Conservation (phyloP, 108 stramenopile species). For the Phaeodactylum tricornutum region DNA sequence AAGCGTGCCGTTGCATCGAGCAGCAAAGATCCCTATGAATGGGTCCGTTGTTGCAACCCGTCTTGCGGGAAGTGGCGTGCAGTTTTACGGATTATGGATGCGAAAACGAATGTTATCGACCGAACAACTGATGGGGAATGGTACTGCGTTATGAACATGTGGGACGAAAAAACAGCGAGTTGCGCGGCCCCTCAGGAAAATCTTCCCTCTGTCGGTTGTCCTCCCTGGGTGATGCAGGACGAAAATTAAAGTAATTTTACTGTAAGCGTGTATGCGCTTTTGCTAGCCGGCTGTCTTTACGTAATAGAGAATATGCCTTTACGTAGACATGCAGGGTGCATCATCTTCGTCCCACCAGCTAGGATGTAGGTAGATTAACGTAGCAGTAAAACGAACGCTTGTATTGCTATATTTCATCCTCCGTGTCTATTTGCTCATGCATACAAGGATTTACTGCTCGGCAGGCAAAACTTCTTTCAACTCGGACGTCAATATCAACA, state of each 20-base stretch:
- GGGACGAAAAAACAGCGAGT: slow-evolving; percentile 84
- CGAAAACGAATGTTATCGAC: slow-evolving; percentile 46
- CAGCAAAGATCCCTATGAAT: slow-evolving; percentile 78
- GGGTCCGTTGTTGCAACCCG: slow-evolving; percentile 83
- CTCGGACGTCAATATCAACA: neutral
- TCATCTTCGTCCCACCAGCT: no score
- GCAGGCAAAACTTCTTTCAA: neutral
- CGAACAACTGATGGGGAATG: slow-evolving; percentile 63
- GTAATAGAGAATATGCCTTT: no score
- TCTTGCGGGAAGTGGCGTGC: slow-evolving; percentile 82
- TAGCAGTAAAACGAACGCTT: no score
- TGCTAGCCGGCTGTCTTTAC: no score
- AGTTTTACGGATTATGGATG: slow-evolving; percentile 70
- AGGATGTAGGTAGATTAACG: no score
- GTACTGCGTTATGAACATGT: slow-evolving; percentile 90
- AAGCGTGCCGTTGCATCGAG: slow-evolving; percentile 36
- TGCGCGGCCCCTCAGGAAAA: slow-evolving; percentile 87
- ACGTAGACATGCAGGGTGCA: no score
- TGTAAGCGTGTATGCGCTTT: no score
- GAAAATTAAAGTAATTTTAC: no score
- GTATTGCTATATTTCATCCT: no score
- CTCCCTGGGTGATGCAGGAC: slow-evolving; percentile 80
- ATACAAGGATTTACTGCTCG: no score
- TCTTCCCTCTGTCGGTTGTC: slow-evolving; percentile 74
- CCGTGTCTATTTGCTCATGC: no score